phyloP scores from a whole-genome alignment of 805 yeast genomes.

The Torulaspora delbrueckii region DNA sequence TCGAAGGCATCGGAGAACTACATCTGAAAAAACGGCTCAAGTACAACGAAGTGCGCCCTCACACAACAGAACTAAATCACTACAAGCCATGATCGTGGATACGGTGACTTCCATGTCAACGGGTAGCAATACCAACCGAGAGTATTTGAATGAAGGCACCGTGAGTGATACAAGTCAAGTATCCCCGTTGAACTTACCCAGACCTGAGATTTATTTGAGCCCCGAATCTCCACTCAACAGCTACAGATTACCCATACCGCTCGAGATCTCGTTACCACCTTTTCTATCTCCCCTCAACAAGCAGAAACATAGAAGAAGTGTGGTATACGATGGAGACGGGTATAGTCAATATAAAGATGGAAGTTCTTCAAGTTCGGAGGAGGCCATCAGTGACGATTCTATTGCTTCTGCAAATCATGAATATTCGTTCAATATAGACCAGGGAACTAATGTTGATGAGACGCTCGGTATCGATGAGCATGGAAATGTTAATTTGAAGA shows the following conservation, averaged over 20 bases:
- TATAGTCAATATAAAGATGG: constrained; percentile 30
- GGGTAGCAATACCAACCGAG: background rate
- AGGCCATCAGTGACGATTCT: constrained; percentile 16
- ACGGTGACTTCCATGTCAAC: constrained; percentile 19
- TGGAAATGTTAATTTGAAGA: constrained; percentile 33
- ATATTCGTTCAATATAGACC: constrained; percentile 22
- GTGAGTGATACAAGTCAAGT: constrained; percentile 10
- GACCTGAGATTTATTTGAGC: constrained; percentile 31
- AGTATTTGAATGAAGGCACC: background rate
- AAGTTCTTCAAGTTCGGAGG: constrained; percentile 1
- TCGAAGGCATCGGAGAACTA: constrained; percentile 1
- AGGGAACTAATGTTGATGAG: constrained; percentile 19
- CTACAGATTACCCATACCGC: constrained; percentile 36
- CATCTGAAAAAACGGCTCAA: background rate
- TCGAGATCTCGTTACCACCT: constrained; percentile 38
- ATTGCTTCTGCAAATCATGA: constrained; percentile 31
- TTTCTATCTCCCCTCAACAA: constrained; percentile 35
- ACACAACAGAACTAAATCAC: constrained; percentile 7
- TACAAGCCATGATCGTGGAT: constrained; percentile 29
- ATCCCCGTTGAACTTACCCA: background rate
- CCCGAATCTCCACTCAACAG: constrained; percentile 37
- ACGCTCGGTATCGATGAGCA: constrained; percentile 30
- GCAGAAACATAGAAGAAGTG: constrained; percentile 22
- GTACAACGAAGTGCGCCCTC: background rate
- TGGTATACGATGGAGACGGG: constrained; percentile 38